These are phyloP conservation scores for Mycena metata DNA, from an alignment of 768 basidiomycete species.

Conservation along the genomic window DNA sequence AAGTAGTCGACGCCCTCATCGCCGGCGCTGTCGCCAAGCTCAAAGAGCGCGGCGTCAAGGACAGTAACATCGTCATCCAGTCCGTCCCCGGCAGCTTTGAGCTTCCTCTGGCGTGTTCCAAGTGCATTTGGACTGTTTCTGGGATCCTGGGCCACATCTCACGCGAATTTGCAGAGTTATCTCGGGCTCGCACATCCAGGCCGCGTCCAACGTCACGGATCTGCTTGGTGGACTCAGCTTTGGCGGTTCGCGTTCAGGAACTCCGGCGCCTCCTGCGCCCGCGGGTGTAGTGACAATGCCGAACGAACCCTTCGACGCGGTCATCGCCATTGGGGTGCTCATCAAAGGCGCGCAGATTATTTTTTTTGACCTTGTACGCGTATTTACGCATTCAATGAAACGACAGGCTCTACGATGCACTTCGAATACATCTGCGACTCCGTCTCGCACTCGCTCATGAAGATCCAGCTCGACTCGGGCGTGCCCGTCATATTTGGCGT, in stretches of 20 bases:
- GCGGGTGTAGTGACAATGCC: conserved; percentile 47
- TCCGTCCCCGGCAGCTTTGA: conserved; percentile 97
- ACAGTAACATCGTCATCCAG: conserved; percentile 90
- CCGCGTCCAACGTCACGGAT: conserved; percentile 82
- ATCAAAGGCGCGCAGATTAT: conserved; percentile 76
- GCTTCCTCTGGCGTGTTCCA: conserved; percentile 88
- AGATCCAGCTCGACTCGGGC: conserved; percentile 92
- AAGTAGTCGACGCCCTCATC: conserved; percentile 88
- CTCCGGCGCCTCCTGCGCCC: conserved; percentile 59
- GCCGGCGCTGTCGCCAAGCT: conserved; percentile 85
- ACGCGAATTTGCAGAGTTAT: conserved; percentile 73
- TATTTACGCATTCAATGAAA: not conserved
- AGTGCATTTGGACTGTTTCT: conserved; percentile 62
- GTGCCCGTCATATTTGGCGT: conserved; percentile 98
- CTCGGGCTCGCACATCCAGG: conserved; percentile 86
- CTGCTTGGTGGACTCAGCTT: conserved; percentile 77
- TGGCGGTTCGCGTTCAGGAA: conserved; percentile 63
- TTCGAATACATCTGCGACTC: conserved; percentile 99
- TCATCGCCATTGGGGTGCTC: conserved; percentile 97
- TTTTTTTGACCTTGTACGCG: not conserved
- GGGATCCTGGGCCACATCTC: conserved; percentile 16
- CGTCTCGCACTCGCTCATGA: conserved; percentile 95
- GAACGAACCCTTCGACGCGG: conserved; percentile 88
- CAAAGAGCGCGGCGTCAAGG: conserved; percentile 87
- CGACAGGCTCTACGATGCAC: conserved; percentile 88